These are phyloP conservation scores for Salvia splendens DNA, from an alignment of 257 asterid species.

Conservation along the genomic window DNA sequence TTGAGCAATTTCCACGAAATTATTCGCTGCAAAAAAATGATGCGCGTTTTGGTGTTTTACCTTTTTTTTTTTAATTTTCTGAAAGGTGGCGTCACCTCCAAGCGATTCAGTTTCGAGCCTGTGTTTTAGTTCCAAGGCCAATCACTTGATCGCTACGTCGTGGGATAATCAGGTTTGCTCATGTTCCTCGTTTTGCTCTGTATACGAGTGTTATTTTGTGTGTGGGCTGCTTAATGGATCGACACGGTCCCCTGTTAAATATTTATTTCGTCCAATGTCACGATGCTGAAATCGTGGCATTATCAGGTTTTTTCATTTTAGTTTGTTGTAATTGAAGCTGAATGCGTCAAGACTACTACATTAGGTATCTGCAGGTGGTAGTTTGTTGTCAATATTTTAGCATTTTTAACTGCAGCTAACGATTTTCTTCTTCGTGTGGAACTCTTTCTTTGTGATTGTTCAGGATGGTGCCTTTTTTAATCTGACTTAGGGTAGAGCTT, in stretches of 20 bases:
- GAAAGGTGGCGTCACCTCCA: constrained; percentile 78
- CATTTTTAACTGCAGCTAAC: neutral
- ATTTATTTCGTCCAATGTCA: neutral
- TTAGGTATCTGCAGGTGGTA: constrained; percentile 10
- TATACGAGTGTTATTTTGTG: neutral
- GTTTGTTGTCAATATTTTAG: neutral
- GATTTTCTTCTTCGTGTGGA: neutral
- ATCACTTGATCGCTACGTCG: constrained; percentile 73
- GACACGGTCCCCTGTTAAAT: neutral
- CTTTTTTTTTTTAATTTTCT: neutral
- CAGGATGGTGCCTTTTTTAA: constrained; percentile 13
- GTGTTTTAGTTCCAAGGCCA: constrained; percentile 84
- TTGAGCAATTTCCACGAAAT: neutral
- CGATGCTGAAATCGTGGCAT: neutral
- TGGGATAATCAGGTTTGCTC: constrained; percentile 92
- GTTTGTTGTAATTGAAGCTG: constrained; percentile 12
- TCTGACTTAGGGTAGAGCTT: neutral
- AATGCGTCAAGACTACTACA: constrained; percentile 4
- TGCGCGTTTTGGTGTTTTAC: neutral
- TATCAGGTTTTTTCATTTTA: neutral
- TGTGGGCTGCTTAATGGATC: neutral
- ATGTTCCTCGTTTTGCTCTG: neutral
- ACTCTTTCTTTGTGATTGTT: neutral
- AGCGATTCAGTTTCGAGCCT: constrained; percentile 83
- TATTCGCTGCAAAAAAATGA: too few relatives aligned